Evolutionary conservation across 2,329 filamentous ascomycete genomes (phyloP), one percentile per base, ranked within the genome.

Genomic region (Paraphaeosphaeria minitans): DNA sequence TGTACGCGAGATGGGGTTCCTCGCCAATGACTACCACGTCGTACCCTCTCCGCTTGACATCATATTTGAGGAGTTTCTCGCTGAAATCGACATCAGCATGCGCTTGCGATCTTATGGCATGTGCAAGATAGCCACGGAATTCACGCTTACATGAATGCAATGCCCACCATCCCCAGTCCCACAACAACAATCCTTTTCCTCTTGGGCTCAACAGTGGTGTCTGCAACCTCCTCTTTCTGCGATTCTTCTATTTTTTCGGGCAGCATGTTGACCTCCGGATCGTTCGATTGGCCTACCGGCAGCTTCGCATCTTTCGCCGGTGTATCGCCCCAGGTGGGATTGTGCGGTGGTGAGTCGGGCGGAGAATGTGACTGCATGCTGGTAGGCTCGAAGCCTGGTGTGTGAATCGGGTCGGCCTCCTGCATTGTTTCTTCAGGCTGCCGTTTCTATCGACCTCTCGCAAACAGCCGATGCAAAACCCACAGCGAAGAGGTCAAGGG

Each of bases 121-220:
- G n/a, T 43, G 1, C 39, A 42, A 19, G 39, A 42, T 21, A 12
- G 8, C 39, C 39, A 21, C 21, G 6, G 7, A 12, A 19, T 7
- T 21, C 29, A 24, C 2, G 24, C 89, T 83, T 79, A 94, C 90
- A 96, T 92, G 75, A 96, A 94, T 43, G 90, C 88, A 66, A 95
- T 89, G 41, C 90, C 92, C 46, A 97, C 93, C 93, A 97, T 97
- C 2, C 93, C 93, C 77, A 97, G 78, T 10, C 93, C 93, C 41
- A 96, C 91, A 39, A 96, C 87, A 2, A 96, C 92, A 37, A 96
- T 79, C 71, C 84, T 87, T 75, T 91, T 92, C 61, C 86, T 80
- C 60, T 78, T 64, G 35, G 64, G 63, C 53, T 66, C 60, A 3
- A 56, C 57, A 16, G 75, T 71, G 14, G 78, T 67, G 50, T 78